phyloP scores from a whole-genome alignment of 768 basidiomycete species.

The Holtermannia corniformis region DNA sequence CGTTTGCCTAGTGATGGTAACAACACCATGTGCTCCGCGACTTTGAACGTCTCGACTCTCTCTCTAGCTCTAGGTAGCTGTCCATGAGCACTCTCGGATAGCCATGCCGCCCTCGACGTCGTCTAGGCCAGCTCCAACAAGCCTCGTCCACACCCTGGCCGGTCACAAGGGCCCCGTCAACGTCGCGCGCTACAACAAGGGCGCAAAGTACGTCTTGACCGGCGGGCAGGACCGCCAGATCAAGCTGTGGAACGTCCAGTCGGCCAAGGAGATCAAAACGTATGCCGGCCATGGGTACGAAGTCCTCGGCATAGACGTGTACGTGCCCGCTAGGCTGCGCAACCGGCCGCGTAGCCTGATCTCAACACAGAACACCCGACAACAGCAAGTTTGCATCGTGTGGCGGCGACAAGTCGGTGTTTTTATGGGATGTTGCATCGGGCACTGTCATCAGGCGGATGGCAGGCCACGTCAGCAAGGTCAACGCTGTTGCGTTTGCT shows the following conservation, averaged over 20 bases:
- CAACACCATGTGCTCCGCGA: too few species aligned
- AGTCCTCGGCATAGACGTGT: conserved; percentile 84
- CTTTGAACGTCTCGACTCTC: too few species aligned
- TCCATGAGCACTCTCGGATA: too few species aligned
- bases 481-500: conserved; percentile 73
- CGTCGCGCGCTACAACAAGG: conserved; percentile 83
- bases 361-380: conserved; percentile 61
- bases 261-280: conserved; percentile 79
- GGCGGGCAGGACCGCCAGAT: conserved; percentile 87
- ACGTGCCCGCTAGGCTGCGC: conserved; percentile 36
- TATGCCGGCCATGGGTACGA: conserved; percentile 94
- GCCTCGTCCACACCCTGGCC: conserved; percentile 22
- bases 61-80: too few species aligned
- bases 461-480: conserved; percentile 80
- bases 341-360: not conserved
- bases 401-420: conserved; percentile 86
- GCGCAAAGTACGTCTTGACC: conserved; percentile 76
- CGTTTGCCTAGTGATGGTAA: too few species aligned
- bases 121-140: not conserved
- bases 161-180: conserved; percentile 62
- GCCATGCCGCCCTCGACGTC: not conserved
- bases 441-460: conserved; percentile 74
- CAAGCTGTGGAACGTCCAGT: conserved; percentile 77
- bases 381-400: conserved; percentile 89
- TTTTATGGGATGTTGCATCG: conserved; percentile 89